A percentile compares a stretch with the other conserved stretches of the same genome.
These are phyloP conservation scores for Alternaria postmessia DNA, from an alignment of 2,329 filamentous ascomycete species.

Conservation along the genomic window DNA sequence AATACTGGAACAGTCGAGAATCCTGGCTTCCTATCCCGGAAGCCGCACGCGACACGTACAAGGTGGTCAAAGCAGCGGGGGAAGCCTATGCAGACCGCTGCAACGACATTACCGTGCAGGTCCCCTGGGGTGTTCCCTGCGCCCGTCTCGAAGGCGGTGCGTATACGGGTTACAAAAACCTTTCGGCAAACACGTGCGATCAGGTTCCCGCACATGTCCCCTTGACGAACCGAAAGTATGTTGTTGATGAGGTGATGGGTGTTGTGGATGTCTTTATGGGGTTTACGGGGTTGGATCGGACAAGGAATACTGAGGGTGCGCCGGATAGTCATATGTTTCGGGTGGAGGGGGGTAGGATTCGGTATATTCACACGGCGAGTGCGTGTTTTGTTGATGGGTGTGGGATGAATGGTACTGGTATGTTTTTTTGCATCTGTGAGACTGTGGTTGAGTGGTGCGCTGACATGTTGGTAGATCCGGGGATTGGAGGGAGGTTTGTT, in stretches of 20 bases:
- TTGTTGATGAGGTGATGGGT: slow-evolving; percentile 36
- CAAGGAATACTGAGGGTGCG: slow-evolving; percentile 26
- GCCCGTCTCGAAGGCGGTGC: slow-evolving; percentile 36
- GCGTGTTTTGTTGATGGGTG: slow-evolving; percentile 36
- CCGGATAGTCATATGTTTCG: slow-evolving; percentile 40
- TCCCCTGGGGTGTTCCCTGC: slow-evolving; percentile 37
- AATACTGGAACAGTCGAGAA: slow-evolving; percentile 26
- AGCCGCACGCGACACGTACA: slow-evolving; percentile 19
- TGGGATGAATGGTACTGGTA: slow-evolving; percentile 27
- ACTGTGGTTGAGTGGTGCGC: neutral
- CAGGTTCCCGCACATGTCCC: slow-evolving; percentile 21
- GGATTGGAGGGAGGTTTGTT: neutral
- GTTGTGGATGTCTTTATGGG: slow-evolving; percentile 36
- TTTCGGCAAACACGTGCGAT: slow-evolving; percentile 24
- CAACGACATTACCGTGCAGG: slow-evolving; percentile 23
- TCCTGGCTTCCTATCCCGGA: slow-evolving; percentile 28
- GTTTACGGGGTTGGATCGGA: slow-evolving; percentile 36
- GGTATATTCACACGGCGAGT: slow-evolving; percentile 35
- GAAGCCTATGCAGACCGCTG: slow-evolving; percentile 39
- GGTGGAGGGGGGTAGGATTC: slow-evolving; percentile 32
- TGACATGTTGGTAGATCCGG: neutral
- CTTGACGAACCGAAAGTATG: slow-evolving; percentile 34
- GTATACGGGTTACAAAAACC: slow-evolving; percentile 23
- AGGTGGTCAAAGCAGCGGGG: slow-evolving; percentile 28
- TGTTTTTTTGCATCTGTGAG: neutral